phyloP scores from a whole-genome alignment of 1,284 basidiomycete genomes.

The Pyrrhoderma noxium region DNA sequence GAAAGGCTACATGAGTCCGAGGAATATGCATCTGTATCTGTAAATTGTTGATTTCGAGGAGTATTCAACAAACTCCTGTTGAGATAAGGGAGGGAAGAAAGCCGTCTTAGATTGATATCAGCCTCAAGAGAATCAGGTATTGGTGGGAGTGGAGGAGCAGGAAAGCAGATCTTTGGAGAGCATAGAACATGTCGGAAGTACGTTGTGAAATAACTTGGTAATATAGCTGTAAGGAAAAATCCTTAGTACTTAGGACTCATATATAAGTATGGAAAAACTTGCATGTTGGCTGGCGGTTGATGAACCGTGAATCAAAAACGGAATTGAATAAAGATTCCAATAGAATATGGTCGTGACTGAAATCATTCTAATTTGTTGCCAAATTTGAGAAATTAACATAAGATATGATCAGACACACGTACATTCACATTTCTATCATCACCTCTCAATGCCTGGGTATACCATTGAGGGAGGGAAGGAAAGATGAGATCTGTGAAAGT shows the following conservation, averaged over 20 bases:
- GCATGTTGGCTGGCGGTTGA: slow-evolving; percentile 59
- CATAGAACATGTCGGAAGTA: slow-evolving; percentile 60
- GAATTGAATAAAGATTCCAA: slow-evolving; percentile 58
- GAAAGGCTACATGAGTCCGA: slow-evolving; percentile 5
- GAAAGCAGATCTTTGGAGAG: slow-evolving; percentile 55
- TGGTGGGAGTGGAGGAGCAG: slow-evolving; percentile 64
- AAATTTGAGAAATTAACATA: slow-evolving; percentile 26
- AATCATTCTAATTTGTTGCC: slow-evolving; percentile 26
- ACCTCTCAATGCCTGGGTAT: slow-evolving; percentile 50
- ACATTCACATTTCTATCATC: slow-evolving; percentile 34
- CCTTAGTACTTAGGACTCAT: no score
- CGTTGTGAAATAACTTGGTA: slow-evolving; percentile 64
- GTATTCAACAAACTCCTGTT: not conserved
- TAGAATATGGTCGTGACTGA: slow-evolving; percentile 51
- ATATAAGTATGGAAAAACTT: slow-evolving; percentile 19
- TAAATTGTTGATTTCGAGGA: not conserved
- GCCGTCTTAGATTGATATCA: slow-evolving; percentile 26
- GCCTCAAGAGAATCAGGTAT: slow-evolving; percentile 43
- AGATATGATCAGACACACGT: slow-evolving; percentile 43
- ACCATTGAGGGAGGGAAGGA: slow-evolving; percentile 57
- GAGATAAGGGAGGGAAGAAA: slow-evolving; percentile 22
- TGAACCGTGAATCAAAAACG: slow-evolving; percentile 58
- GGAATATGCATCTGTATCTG: slow-evolving; percentile 7
- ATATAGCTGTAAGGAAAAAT: slow-evolving; percentile 38
- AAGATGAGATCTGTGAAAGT: slow-evolving; percentile 47